Evolutionary conservation across 2,329 filamentous ascomycete species (phyloP), one percentile per base, ranked within the genome.

Genomic region (Ophiostoma sp.): DNA sequence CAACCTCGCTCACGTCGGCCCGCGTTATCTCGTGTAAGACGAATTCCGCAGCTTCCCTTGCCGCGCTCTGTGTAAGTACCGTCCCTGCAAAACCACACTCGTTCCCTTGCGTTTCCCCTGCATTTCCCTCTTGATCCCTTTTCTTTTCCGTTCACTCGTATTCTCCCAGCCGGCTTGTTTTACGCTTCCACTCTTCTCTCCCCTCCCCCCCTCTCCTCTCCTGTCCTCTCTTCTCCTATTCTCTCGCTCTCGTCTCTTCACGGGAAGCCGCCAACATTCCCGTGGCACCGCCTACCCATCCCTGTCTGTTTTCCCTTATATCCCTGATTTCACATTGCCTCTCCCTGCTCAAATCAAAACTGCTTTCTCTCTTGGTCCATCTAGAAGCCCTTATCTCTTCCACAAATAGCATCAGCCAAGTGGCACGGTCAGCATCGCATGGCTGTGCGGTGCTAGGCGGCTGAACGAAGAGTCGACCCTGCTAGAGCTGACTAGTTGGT

Each of bases 11-110:
- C 36, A 40, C 18, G 3, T 16, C 55, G 18, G 3, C 7, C 27
- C 36, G 41, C 63, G 7, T 38, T 47, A 64, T 64, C 63, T 64
- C 41, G 42, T 38, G 42, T 64, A 47, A 64, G 63, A 64, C 63
- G 27, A 64, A 11, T 60, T 9, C 63, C 12, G 8, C 18, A 6
- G 18, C 18, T 63, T 42, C 40, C 27, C 49, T 55, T 55, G 49
- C 49, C 27, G 49, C 49, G 27, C 18, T 63, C 18, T 63, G 60
- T 63, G 60, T 63, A 63, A 63, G 60, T 63, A 60, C 55, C 12
- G 27, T 16, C 12, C 18, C 3, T 27, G 5, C 4, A 11, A 27
- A 14, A 27, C 27, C 27, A 27, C 27, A 27, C 27, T 27, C 27
- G 27, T 2, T 27, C 49, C 18, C 49, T 55, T 55, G n/a, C 49